These are phyloP conservation scores for Aureobasidium sp. DNA, from an alignment of 2,329 filamentous ascomycete genomes.

Conservation along the genomic window DNA sequence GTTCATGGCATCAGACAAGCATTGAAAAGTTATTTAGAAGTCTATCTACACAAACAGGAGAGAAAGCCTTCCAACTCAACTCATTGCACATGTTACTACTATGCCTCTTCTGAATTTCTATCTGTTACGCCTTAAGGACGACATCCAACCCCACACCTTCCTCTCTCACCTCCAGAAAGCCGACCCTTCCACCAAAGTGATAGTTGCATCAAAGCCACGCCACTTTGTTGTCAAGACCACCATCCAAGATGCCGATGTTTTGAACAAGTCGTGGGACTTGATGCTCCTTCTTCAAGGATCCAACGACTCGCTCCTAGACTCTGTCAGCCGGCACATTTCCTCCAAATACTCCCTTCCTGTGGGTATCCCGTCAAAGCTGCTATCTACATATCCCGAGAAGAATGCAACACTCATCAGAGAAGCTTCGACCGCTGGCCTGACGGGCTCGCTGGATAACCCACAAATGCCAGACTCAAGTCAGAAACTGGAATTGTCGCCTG, in stretches of 20 bases:
- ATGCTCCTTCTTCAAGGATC: conserved; percentile 37
- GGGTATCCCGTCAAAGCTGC: conserved; percentile 40
- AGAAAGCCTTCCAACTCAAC: neutral
- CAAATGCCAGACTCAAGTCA: conserved; percentile 35
- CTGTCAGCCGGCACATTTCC: conserved; percentile 22
- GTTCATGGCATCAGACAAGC: neutral
- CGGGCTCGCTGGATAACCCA: conserved; percentile 27
- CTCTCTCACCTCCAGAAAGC: conserved; percentile 32
- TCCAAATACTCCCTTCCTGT: conserved; percentile 29
- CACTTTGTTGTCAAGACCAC: conserved; percentile 47
- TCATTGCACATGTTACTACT: conserved; percentile 8
- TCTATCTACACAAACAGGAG: too few species aligned
- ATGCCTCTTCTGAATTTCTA: conserved; percentile 47
- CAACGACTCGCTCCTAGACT: conserved; percentile 19
- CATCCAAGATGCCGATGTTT: conserved; percentile 33
- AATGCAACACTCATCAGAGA: conserved; percentile 37
- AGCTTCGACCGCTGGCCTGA: conserved; percentile 28
- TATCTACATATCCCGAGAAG: conserved; percentile 31
- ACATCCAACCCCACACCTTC: conserved; percentile 33
- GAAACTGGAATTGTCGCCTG: conserved; percentile 48
- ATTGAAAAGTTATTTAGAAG: neutral
- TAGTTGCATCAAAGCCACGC: conserved; percentile 38
- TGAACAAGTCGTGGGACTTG: conserved; percentile 44
- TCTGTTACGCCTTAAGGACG: conserved; percentile 36
- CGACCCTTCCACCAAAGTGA: conserved; percentile 30